Conservation (phyloP, 116 monocot genomes). For the Phalaenopsis hybrid region DNA sequence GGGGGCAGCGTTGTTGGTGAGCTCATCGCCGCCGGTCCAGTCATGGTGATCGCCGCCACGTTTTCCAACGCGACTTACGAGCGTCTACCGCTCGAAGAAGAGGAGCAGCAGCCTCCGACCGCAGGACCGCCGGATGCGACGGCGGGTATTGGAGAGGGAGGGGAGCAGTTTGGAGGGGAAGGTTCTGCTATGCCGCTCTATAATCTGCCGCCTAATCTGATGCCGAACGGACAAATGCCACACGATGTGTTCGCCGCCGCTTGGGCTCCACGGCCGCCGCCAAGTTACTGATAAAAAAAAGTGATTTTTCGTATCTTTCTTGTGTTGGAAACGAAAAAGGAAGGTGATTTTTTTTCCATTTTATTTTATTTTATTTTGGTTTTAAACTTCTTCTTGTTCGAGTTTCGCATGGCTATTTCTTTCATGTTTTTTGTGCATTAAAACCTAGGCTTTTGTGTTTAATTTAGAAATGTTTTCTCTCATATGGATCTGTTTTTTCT, state of each 20-base stretch:
- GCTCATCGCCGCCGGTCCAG: constrained; percentile 61
- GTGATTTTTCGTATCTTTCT: background rate
- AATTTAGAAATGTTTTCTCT: too few species aligned
- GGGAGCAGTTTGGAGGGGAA: background rate
- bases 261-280: constrained; percentile 12
- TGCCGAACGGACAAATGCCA: constrained; percentile 35
- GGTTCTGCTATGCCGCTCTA: constrained; percentile 20
- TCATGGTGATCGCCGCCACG: constrained; percentile 65
- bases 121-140: background rate
- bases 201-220: constrained; percentile 35
- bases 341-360: background rate
- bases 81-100: constrained; percentile 44
- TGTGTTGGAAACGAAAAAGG: background rate
- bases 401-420: background rate
- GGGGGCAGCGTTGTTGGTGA: constrained; percentile 67
- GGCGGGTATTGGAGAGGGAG: background rate
- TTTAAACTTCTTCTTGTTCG: background rate
- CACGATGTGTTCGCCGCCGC: constrained; percentile 31
- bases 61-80: constrained; percentile 68
- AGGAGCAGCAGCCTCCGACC: background rate
- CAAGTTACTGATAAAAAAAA: background rate
- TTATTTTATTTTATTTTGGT: background rate
- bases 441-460: background rate
- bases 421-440: constrained; percentile 1
- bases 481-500: too few species aligned